Conservation (phyloP, 2,329 filamentous ascomycete genomes). For the Onygenales sp. region DNA sequence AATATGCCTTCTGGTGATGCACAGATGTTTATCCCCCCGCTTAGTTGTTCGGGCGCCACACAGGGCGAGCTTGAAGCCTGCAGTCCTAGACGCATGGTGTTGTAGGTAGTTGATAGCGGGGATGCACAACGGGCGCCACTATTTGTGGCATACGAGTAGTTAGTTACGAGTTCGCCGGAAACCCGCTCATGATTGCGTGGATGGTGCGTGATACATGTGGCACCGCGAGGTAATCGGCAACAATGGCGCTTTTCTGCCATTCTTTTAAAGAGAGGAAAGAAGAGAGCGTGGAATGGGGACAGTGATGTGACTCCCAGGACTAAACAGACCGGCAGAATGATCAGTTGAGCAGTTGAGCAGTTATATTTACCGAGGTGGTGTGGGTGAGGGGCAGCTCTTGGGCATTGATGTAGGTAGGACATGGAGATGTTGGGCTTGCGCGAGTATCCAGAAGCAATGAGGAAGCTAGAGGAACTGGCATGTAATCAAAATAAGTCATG, state of each 20-base stretch:
- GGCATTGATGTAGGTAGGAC: neutral
- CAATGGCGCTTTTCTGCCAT: slow-evolving; percentile 55
- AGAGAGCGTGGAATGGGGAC: slow-evolving; percentile 52
- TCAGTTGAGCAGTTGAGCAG: slow-evolving; percentile 44
- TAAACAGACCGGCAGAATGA: slow-evolving; percentile 58
- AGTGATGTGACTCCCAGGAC: slow-evolving; percentile 47
- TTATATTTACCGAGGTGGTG: slow-evolving; percentile 43
- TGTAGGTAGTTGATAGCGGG: slow-evolving; percentile 4
- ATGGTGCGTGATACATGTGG: slow-evolving; percentile 61
- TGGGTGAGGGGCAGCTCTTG: neutral
- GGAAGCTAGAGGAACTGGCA: too few species aligned
- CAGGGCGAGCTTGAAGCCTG: slow-evolving; percentile 48
- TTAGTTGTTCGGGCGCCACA: slow-evolving; percentile 51
- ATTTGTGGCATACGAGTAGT: slow-evolving; percentile 50
- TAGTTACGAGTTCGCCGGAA: slow-evolving; percentile 51
- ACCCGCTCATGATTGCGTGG: slow-evolving; percentile 59
- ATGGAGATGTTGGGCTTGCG: neutral
- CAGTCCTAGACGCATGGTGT: slow-evolving; percentile 42
- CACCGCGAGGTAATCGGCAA: slow-evolving; percentile 56
- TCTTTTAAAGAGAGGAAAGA: slow-evolving; percentile 45
- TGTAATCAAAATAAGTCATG: too few species aligned
- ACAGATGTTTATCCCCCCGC: slow-evolving; percentile 51
- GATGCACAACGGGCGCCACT: slow-evolving; percentile 37
- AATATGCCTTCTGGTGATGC: slow-evolving; percentile 60
- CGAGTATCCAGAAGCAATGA: too few species aligned